Conservation (phyloP, 208 protist species). For the Trypanosomatidae sp. region DNA sequence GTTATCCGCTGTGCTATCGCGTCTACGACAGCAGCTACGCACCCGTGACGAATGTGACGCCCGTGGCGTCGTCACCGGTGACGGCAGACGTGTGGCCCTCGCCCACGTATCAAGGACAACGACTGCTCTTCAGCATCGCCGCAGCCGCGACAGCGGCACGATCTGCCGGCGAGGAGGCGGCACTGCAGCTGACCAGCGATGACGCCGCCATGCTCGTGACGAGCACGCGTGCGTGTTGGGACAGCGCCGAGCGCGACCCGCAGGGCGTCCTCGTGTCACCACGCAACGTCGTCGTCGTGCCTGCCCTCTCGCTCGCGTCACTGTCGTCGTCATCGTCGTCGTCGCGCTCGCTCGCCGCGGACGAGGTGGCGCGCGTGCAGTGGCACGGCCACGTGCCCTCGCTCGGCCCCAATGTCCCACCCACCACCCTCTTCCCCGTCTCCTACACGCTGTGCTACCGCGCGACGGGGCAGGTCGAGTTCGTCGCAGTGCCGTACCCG, state of each 20-base stretch:
- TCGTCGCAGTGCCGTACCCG: slow-evolving; percentile 34
- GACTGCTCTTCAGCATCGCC: slow-evolving; percentile 39
- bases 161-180: slow-evolving; percentile 9
- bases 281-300: not conserved
- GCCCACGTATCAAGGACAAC: slow-evolving; percentile 64
- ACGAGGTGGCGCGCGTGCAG: slow-evolving; percentile 4
- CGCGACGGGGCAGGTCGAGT: slow-evolving; percentile 50
- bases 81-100: slow-evolving; percentile 12
- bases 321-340: not conserved
- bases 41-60: slow-evolving; percentile 29
- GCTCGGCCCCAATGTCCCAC: slow-evolving; percentile 46
- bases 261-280: slow-evolving; percentile 17
- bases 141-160: not conserved
- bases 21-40: slow-evolving; percentile 65
- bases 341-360: not conserved
- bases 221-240: slow-evolving; percentile 51
- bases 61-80: slow-evolving; percentile 27
- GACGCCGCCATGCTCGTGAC: slow-evolving; percentile 67
- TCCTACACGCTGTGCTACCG: slow-evolving; percentile 72
- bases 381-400: slow-evolving; percentile 71
- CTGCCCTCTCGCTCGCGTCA: not conserved
- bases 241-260: slow-evolving; percentile 14
- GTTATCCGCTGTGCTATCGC: slow-evolving; percentile 69
- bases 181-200: slow-evolving; percentile 6
- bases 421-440: slow-evolving; percentile 36